Evolutionary conservation across 2,329 filamentous ascomycete genomes (phyloP).

Genomic region (Ceratocystis destructans): DNA sequence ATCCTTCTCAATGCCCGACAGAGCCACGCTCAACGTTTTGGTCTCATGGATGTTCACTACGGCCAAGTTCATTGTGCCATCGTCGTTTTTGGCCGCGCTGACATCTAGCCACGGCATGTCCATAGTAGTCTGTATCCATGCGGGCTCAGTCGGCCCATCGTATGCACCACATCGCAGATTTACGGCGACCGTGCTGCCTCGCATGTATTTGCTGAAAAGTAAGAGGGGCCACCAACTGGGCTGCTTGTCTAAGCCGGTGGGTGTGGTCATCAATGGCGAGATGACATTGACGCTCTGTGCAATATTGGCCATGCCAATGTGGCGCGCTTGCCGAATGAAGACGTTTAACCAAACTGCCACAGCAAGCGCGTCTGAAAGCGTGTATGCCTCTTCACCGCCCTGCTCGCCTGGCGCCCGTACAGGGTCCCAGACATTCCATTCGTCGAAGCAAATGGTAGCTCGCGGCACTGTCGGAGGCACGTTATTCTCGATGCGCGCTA

Average conservation of each 20-base stretch:
- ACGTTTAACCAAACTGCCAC: constrained; percentile 64
- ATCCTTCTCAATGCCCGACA: constrained; percentile 40
- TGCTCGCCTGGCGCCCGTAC: constrained; percentile 54
- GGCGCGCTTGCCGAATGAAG: constrained; percentile 55
- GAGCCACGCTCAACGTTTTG: constrained; percentile 42
- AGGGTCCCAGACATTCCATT: constrained; percentile 77
- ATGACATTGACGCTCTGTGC: constrained; percentile 70
- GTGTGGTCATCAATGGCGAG: constrained; percentile 58
- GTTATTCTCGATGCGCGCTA: constrained; percentile 56
- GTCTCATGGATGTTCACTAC: constrained; percentile 60
- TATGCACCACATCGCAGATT: constrained; percentile 53
- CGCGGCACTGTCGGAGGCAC: constrained; percentile 45
- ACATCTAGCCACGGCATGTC: constrained; percentile 60
- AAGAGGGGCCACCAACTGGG: constrained; percentile 63
- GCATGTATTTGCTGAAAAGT: constrained; percentile 52
- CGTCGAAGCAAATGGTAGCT: constrained; percentile 66
- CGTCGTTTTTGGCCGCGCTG: constrained; percentile 43
- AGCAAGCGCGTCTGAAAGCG: constrained; percentile 61
- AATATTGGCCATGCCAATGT: constrained; percentile 66
- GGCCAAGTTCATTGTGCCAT: constrained; percentile 49
- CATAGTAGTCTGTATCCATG: constrained; percentile 50
- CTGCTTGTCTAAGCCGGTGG: constrained; percentile 51
- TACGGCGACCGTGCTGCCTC: constrained; percentile 52
- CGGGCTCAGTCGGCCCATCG: constrained; percentile 49
- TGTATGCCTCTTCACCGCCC: constrained; percentile 61